Base-by-base conservation (phyloP, 2,329 filamentous ascomycete genomes). In the Aspergillaceae sp. region DNA sequence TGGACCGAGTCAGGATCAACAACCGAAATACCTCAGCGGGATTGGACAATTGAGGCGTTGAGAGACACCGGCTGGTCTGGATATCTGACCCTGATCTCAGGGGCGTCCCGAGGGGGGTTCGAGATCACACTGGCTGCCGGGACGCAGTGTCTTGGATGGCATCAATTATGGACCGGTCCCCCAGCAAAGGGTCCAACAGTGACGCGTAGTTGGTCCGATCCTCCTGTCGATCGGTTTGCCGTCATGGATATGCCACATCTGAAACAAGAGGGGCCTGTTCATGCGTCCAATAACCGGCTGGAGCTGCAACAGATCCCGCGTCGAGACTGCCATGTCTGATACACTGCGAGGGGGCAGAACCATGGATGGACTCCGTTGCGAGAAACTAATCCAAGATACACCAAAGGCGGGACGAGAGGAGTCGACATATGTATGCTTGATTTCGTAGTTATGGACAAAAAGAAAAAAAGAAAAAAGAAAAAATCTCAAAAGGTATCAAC, bases 1-100 rank as follows among this genome's bases (percentile, higher is more conserved):
- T 43, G 46, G 46, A 44, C 40, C 30, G 40, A 30, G 47, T 48
- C 38, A 51, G 48, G 44, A 49, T 50, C 46, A 48, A 40, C 45
- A 36, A 19, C 34, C n/a, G 34, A n/a, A n/a, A 2, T 36, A 11
- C 34, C 34, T 7, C 34, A 36, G 19, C 3, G 34, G n/a, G 5
- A 36, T 19, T 19, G 19, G 19, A 19, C 19, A 19, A 19, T 19
- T 19, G 19, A 19, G 19, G 19, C 19, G 19, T 19, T 19, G 19
- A 19, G 19, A 19, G 19, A 19, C 19, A 19, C 19, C 19, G 19
- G 19, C 19, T 19, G 19, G 19, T 19, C 19, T 19, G 19, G 19
- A 19, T 19, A 19, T 19, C 19, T 19, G 19, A 19, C 19, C 19
- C 19, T 19, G 19, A 19, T 19, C 19, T 2, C 19, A 19, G 19